Base-by-base conservation (phyloP, 2,329 filamentous ascomycete species). In the Cercospora canescens region DNA sequence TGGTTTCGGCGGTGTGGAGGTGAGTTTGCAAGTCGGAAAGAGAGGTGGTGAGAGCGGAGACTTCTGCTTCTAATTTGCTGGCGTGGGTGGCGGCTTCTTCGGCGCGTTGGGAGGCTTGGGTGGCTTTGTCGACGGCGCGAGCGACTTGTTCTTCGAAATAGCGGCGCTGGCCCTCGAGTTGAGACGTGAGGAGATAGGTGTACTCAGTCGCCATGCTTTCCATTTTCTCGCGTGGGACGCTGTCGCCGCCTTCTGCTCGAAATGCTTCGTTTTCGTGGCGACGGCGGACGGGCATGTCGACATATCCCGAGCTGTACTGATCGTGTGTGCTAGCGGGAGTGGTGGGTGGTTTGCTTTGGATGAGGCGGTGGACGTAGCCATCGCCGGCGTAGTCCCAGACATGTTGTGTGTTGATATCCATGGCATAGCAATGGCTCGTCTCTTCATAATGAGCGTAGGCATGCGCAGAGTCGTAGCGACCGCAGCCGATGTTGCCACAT, bases 361-460 rank as follows among this genome's bases (percentile, higher is more conserved):
- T 96, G 60, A 98, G 87, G 9, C 95, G 90, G 79, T 99, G 95
- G 57, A 98, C 95, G 85, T 97, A 99, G 75, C 91, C 91, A 76
- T 99, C 95, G 4, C 92, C 93, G 0, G 92, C 92, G 70, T 99
- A 99, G 79, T 99, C 95, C 95, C 95, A 99, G 1, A 99, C 94
- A 73, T 97, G 91, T 77, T 99, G 94, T 0, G 93, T 96, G 68
- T 91, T 89, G 39, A 98, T 87, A 77, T 99, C 95, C 77, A 99
- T 91, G 28, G 93, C 91, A 76, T 97, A 99, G 69, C 91, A 91
- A 78, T 99, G 95, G 4, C 89, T 88, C 3, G 92, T 96, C 63
- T 92, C 87, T 79, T 96, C 93, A 87, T 93, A 97, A 79, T 97
- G 94, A 12, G 92, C 90, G 77, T 96, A 97, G 35, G 94, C 94